Conservation (phyloP, 1,284 basidiomycete genomes). For the Microbotryum violaceum region DNA sequence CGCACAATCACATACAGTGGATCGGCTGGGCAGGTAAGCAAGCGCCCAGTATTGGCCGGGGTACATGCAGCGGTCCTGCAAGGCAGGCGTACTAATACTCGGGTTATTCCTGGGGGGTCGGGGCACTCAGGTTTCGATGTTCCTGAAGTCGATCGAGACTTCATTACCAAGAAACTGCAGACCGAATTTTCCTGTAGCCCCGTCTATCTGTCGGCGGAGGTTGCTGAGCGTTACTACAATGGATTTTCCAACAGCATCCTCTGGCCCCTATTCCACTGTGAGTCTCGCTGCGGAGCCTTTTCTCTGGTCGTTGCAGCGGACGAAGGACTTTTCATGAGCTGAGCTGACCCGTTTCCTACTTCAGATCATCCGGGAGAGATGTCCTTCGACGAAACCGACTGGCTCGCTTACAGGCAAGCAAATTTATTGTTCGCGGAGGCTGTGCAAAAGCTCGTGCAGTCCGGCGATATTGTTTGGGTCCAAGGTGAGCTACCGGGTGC, state of each 20-base stretch:
- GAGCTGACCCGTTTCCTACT: background rate
- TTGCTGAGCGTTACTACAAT: conserved; percentile 97
- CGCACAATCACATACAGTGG: conserved; percentile 22
- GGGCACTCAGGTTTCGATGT: conserved; percentile 64
- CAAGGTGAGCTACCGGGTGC: conserved; percentile 49
- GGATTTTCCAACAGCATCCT: conserved; percentile 98
- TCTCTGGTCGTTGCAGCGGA: too few relatives aligned
- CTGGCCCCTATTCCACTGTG: conserved; percentile 93
- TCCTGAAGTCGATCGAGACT: conserved; percentile 71
- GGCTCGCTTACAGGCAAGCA: conserved; percentile 94
- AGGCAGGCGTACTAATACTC: background rate
- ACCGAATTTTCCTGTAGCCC: conserved; percentile 96
- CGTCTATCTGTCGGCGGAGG: conserved; percentile 93
- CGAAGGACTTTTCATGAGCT: background rate
- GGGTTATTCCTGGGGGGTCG: background rate
- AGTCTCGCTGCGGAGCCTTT: background rate
- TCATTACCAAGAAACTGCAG: conserved; percentile 78
- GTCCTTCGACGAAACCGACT: conserved; percentile 98
- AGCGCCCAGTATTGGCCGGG: background rate
- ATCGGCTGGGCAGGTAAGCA: conserved; percentile 38
- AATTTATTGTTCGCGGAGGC: conserved; percentile 90
- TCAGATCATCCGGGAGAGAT: conserved; percentile 63
- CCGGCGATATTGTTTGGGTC: conserved; percentile 96
- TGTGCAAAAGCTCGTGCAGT: conserved; percentile 65
- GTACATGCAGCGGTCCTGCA: background rate